Evolutionary conservation across 2,329 filamentous ascomycete genomes (phyloP).

Genomic region (Ceratocystis albifundus): DNA sequence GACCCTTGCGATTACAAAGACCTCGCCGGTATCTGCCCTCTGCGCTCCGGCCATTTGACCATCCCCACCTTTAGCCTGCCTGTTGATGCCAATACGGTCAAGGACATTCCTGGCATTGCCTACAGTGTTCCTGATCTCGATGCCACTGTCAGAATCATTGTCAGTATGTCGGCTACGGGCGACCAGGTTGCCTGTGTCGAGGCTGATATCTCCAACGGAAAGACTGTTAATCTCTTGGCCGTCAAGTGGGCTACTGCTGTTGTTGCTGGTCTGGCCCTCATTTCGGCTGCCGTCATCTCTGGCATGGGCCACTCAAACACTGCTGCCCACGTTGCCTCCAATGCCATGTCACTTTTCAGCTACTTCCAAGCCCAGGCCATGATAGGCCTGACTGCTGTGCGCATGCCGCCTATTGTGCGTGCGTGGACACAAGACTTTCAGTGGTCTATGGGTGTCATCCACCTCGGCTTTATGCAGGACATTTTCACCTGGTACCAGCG

Average conservation of each 20-base stretch:
- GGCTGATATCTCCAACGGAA: constrained; percentile 76
- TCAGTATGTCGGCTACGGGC: constrained; percentile 55
- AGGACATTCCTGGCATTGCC: constrained; percentile 65
- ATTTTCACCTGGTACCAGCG: constrained; percentile 95
- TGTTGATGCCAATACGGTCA: constrained; percentile 46
- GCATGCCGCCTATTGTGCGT: constrained; percentile 74
- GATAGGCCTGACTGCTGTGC: constrained; percentile 70
- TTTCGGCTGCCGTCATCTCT: constrained; percentile 78
- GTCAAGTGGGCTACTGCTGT: constrained; percentile 85
- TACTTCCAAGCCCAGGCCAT: constrained; percentile 95
- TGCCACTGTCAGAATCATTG: constrained; percentile 67
- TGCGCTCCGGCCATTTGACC: constrained; percentile 64
- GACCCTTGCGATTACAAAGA: constrained; percentile 59
- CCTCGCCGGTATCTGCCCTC: constrained; percentile 72
- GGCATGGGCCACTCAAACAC: constrained; percentile 88
- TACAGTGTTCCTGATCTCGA: constrained; percentile 88
- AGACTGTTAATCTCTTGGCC: constrained; percentile 78
- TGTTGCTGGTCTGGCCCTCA: constrained; percentile 71
- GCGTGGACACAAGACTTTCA: constrained; percentile 97
- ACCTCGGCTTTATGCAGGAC: constrained; percentile 71
- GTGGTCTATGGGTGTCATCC: constrained; percentile 95
- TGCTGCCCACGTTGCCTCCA: constrained; percentile 85
- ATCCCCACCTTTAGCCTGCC: constrained; percentile 56
- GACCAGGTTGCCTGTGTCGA: constrained; percentile 73
- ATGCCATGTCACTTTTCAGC: constrained; percentile 82